A percentile compares a stretch with the other conserved stretches of the same genome.
phyloP scores from a whole-genome alignment of 2,329 filamentous ascomycete species.

The Aspergillus proliferans region DNA sequence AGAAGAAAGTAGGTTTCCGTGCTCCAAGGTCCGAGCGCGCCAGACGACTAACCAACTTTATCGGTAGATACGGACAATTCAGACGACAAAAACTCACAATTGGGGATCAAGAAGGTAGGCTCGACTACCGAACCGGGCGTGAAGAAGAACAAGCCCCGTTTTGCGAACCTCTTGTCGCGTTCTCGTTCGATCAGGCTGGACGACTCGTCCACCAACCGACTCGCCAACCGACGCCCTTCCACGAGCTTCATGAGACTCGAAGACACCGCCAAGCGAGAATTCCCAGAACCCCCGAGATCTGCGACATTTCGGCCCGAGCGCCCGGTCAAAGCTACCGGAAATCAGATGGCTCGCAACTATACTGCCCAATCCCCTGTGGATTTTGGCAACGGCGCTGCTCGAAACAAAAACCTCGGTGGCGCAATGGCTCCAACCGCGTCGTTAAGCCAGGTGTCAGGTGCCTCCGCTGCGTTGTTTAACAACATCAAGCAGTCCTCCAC shows the following conservation, averaged over 20 bases:
- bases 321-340: constrained; percentile 62
- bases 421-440: constrained; percentile 40
- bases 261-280: constrained; percentile 27
- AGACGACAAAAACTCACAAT: constrained; percentile 17
- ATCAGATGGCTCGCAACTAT: constrained; percentile 59
- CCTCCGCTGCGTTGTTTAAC: constrained; percentile 60
- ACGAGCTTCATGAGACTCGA: constrained; percentile 35
- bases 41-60: constrained; percentile 12
- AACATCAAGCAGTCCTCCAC: constrained; percentile 67
- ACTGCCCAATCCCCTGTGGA: constrained; percentile 60
- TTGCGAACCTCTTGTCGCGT: constrained; percentile 40
- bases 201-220: constrained; percentile 30
- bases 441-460: constrained; percentile 47
- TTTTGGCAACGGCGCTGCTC: constrained; percentile 20
- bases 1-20: constrained; percentile 16
- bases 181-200: constrained; percentile 41
- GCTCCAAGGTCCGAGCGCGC: too few relatives aligned
- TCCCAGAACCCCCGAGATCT: constrained; percentile 50
- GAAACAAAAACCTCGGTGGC: constrained; percentile 28
- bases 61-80: constrained; percentile 14
- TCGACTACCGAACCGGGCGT: constrained; percentile 22
- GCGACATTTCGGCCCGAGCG: constrained; percentile 62
- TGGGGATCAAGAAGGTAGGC: constrained; percentile 19
- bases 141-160: constrained; percentile 40
- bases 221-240: constrained; percentile 32